phyloP scores from a whole-genome alignment of 768 basidiomycete species.

The Stropharia rugosoannulata region DNA sequence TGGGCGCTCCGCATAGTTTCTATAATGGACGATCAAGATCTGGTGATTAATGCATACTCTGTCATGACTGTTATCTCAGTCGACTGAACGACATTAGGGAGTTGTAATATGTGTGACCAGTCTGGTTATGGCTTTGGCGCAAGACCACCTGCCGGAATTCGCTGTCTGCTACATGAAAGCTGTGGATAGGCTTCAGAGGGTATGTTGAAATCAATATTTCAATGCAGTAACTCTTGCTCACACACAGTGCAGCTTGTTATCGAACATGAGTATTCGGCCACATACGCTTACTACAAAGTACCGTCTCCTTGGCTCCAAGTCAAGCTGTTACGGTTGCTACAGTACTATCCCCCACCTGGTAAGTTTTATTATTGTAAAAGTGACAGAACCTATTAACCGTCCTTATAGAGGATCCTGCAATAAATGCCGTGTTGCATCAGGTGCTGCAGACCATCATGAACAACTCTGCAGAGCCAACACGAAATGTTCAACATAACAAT shows the following conservation, averaged over 20 bases:
- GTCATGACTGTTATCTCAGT: neutral
- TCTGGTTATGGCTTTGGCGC: constrained; percentile 90
- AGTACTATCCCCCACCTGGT: constrained; percentile 97
- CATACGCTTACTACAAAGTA: constrained; percentile 97
- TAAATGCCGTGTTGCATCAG: constrained; percentile 73
- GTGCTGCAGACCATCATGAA: constrained; percentile 91
- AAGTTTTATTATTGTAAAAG: constrained; percentile 17
- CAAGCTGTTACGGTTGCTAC: constrained; percentile 87
- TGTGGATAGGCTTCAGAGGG: constrained; percentile 83
- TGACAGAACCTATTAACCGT: neutral
- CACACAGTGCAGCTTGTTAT: constrained; percentile 68
- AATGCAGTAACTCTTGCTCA: neutral
- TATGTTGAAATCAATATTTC: constrained; percentile 32
- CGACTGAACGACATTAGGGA: constrained; percentile 49
- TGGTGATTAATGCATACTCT: constrained; percentile 45
- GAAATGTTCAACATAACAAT: constrained; percentile 98
- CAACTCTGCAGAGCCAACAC: constrained; percentile 84
- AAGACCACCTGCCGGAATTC: constrained; percentile 89
- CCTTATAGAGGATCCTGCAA: constrained; percentile 56
- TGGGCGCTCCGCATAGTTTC: constrained; percentile 96
- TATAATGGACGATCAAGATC: constrained; percentile 91
- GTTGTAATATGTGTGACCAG: constrained; percentile 94
- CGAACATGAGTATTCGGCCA: constrained; percentile 83
- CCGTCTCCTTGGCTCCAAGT: constrained; percentile 98
- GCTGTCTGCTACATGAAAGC: constrained; percentile 94